Base-by-base conservation (phyloP, 2,329 filamentous ascomycete genomes). In the Colletotrichum tofieldiae region DNA sequence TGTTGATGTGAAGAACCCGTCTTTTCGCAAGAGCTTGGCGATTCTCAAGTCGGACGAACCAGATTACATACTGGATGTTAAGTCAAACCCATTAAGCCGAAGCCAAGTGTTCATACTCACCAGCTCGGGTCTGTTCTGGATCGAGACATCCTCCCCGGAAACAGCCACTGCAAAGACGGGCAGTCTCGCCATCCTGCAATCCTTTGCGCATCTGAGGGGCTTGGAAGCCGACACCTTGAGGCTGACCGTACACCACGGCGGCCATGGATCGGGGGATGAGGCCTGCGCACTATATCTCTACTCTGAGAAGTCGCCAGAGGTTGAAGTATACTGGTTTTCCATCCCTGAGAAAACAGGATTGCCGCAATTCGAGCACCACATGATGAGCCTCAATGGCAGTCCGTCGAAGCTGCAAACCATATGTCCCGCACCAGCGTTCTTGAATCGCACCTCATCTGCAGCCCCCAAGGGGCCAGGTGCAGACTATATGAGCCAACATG, bases 101-200 rank as follows among this genome's bases (percentile, higher is more conserved):
- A 82, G 83, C 35, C 85, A 89, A n/a, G 76, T 90, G 1, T 88
- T 91, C 68, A 81, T 93, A 12, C 81, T 93, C 55, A 93, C 91
- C 1, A 86, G 85, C 16, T 83, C 82, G 0, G 82, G 82, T 37
- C 67, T 93, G 0, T 81, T 86, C 43, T 84, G 88, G 81, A 75
- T 90, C n/a, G 82, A 86, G 59, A 76, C 88, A 18, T 78, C 75
- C 61, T 71, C 68, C 59, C 65, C 73, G 12, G 67, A 65, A 7
- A 70, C 26, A 29, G 67, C 20, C 47, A 60, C 3, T n/a, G 41
- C 67, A 61, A 56, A 79, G 75, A 65, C 75, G 7, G 62, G 60
- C 35, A 56, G 60, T 12, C 51, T 71, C 12, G n/a, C 75, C 5
- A 76, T 86, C 49, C 65, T 86, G 1, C 78, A 86, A 5, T 86